These are phyloP conservation scores for Hyphopichia homilentoma DNA, from an alignment of 805 yeast species.

Conservation along the genomic window DNA sequence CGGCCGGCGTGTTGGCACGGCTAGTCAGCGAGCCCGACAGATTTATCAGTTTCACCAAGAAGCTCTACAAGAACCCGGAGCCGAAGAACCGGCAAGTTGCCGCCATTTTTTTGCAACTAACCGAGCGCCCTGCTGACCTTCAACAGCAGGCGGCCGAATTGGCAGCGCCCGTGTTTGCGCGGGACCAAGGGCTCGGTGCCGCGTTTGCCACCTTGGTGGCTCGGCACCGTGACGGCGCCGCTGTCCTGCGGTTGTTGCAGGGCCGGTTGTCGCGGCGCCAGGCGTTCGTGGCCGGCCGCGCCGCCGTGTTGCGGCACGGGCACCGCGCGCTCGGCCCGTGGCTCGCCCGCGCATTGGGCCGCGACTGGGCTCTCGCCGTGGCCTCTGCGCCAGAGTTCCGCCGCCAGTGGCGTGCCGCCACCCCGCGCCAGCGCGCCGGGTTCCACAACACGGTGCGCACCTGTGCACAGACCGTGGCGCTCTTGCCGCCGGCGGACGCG, in stretches of 20 bases:
- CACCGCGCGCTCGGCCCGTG: too few relatives aligned
- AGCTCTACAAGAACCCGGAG: background rate
- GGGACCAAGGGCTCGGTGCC: too few relatives aligned
- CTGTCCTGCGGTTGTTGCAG: background rate
- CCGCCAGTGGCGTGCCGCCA: constrained; percentile 3
- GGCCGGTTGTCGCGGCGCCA: background rate
- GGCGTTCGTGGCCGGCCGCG: background rate
- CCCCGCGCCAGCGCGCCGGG: constrained; percentile 9
- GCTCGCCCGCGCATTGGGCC: background rate
- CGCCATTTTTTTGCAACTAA: too few relatives aligned
- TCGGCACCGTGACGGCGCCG: too few relatives aligned
- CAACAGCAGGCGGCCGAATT: too few relatives aligned
- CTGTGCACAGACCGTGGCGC: constrained; percentile 26
- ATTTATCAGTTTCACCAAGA: background rate
- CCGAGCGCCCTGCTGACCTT: too few relatives aligned
- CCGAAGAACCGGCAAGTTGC: background rate
- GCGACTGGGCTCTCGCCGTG: background rate
- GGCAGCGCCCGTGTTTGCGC: too few relatives aligned
- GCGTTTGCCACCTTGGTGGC: too few relatives aligned
- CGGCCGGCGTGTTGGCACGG: background rate
- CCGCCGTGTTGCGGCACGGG: background rate
- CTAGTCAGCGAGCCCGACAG: background rate
- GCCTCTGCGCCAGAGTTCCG: background rate
- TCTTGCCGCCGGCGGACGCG: constrained; percentile 13
- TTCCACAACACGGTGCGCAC: constrained; percentile 25